A percentile compares a stretch with the other conserved stretches of the same genome.
These are phyloP conservation scores for Cornus suecica DNA, from an alignment of 148 eudicot genomes.

Conservation along the genomic window DNA sequence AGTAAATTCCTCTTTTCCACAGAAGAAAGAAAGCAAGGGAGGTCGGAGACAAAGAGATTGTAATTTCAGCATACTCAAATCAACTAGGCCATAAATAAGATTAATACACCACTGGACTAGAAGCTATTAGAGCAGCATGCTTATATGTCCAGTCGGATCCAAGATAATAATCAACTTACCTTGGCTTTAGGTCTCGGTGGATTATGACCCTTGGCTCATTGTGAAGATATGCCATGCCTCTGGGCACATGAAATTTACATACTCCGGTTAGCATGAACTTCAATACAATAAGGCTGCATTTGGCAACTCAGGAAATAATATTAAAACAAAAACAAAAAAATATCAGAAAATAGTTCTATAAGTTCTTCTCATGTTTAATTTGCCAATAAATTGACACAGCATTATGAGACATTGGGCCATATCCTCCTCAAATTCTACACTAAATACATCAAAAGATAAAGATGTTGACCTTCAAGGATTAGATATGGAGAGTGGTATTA, in stretches of 20 bases:
- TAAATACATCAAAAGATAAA: background rate
- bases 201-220: conserved; percentile 92
- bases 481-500: background rate
- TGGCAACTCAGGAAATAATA: background rate
- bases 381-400: background rate
- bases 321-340: too few species aligned
- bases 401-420: background rate
- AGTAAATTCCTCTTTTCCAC: background rate
- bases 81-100: background rate
- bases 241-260: conserved; percentile 29
- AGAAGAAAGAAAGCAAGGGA: background rate
- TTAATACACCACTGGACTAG: background rate
- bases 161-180: conserved; percentile 39
- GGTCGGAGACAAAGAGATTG: background rate
- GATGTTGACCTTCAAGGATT: background rate
- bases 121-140: background rate
- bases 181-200: conserved; percentile 91
- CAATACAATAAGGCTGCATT: conserved; percentile 26
- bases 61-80: background rate
- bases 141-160: background rate
- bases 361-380: background rate
- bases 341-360: background rate
- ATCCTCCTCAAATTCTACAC: background rate
- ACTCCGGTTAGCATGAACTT: conserved; percentile 21
- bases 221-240: conserved; percentile 98